Evolutionary conservation across 2,329 filamentous ascomycete genomes (phyloP), one percentile per base, ranked within the genome.

Genomic region (Pseudogymnoascus sp.): DNA sequence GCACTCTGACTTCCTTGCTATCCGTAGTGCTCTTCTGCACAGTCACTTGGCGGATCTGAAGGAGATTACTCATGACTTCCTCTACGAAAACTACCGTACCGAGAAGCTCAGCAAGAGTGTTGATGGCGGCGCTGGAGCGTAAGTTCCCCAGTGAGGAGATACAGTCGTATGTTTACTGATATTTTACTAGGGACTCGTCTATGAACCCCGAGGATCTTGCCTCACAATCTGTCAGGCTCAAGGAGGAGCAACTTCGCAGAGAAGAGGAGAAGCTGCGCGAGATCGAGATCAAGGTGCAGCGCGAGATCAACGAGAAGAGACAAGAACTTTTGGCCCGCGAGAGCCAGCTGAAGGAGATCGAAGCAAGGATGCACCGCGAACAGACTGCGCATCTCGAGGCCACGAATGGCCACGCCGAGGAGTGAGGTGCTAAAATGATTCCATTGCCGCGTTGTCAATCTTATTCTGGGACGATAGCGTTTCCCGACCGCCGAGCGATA

Each of bases 21-120:
- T 99, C 75, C 89, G 95, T 76, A 97, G 93, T 65, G 95, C 95
- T 63, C 88, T 99, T 63, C 85, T 99, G 66, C 95, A 99, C 84
- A 97, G 92, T 79, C 95, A 99, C 82, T 81, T 99, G 75, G 95
- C 95, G 66, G 95, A 99, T 77, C 81, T 99, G 73, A 99, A 99
- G 87, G 95, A 99, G 79, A 99, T 99, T 75, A 99, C 95, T 61
- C 95, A 99, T 78, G 95, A 99, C 79, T 99, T 99, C 88, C 82
- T 99, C 68, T 99, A 99, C 81, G 95, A 99, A 78, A 99, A 99
- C 82, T 99, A 99, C 85, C 92, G 95, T 91, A 99, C 95, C 74
- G 95, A 99, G 90, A 97, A 97, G 84, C 90, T 99, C 72, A 96
- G 91, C 83, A 99, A 97, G 91, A 97, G 92, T 76, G 95, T 99